Base-by-base conservation (phyloP, 1,284 basidiomycete genomes). In the Fomitopsis pinicola region DNA sequence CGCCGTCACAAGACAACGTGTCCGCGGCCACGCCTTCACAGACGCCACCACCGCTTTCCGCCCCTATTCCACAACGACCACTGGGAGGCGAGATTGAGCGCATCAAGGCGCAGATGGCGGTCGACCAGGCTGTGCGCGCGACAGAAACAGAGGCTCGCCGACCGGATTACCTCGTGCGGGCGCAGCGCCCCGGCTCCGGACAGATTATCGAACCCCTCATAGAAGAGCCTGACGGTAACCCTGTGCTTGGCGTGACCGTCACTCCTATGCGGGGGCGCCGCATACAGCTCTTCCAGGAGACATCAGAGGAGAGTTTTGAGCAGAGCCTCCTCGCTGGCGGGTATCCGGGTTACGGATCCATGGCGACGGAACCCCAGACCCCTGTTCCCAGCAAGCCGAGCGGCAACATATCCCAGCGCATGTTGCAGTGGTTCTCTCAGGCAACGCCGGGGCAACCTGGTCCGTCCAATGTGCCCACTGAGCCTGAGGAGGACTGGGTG, bases 271-370 rank as follows among this genome's bases (percentile, higher is more conserved):
- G 87, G 73, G 90, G 89, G 0, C 77, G 89, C 57, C 77, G 88
- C 58, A 74, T 91, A 42, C 85, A 84, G 65, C 71, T 92, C 38
- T 91, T 92, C 72, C 89, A 89, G 71, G 87, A 89, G 73, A 91
- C 89, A 0, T 88, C 87, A 8, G 89, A 89, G 59, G 89, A 91
- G 74, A 90, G 88, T 69, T 91, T 92, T 66, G 89, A 91, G 69
- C 87, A 91, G 73, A 88, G 87, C 65, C 72, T 91, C 44, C 88
- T 91, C 82, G 88, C 87, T 30, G 87, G 88, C 28, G 88, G 89
- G 12, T 91, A 91, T 70, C 88, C 85, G 2, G 81, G 80, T 60
- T 89, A 89, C 71, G 88, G 75, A 3, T 69, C 67, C 40, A 71
- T 70, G 5, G 63, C 66, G 35, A 68, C 71, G 63, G 74, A 73